These are phyloP conservation scores for Verruconis gallopava DNA, from an alignment of 2,329 filamentous ascomycete genomes.

Conservation along the genomic window DNA sequence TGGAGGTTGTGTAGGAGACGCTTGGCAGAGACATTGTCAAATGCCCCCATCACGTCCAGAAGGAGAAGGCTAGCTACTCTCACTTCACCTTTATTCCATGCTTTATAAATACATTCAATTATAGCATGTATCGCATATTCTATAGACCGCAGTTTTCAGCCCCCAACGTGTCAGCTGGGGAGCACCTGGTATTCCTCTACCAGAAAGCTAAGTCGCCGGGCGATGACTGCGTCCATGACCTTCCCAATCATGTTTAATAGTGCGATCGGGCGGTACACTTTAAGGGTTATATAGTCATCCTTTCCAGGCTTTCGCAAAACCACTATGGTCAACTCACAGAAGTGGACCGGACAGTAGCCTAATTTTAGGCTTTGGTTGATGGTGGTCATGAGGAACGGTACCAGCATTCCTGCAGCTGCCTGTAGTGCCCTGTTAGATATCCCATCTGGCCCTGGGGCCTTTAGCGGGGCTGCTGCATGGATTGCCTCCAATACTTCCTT, in stretches of 20 bases:
- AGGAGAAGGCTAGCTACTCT: conserved; percentile 19
- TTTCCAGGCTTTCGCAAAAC: conserved; percentile 20
- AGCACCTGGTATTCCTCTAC: conserved; percentile 15
- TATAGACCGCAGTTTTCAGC: conserved; percentile 16
- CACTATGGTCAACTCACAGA: conserved; percentile 15
- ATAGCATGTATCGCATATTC: conserved; percentile 19
- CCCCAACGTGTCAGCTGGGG: conserved; percentile 17
- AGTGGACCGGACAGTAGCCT: conserved; percentile 14
- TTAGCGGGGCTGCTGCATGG: conserved; percentile 13
- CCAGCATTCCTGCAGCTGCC: conserved; percentile 4
- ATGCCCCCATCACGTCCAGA: conserved; percentile 21
- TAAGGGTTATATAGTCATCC: conserved; percentile 17
- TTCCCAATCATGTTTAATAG: conserved; percentile 20
- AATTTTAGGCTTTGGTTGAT: conserved; percentile 15
- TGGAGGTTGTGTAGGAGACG: conserved; percentile 16
- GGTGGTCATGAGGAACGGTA: conserved; percentile 4
- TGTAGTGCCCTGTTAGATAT: conserved; percentile 14
- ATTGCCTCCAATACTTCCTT: conserved; percentile 16
- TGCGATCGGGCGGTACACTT: conserved; percentile 18
- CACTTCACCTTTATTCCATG: conserved; percentile 10
- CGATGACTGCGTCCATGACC: conserved; percentile 17
- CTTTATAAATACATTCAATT: conserved; percentile 16
- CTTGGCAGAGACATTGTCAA: conserved; percentile 17
- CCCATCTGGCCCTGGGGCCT: conserved; percentile 16
- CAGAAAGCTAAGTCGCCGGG: conserved; percentile 13